phyloP scores from a whole-genome alignment of 2,329 filamentous ascomycete species.

The Leptographium radiaticola region DNA sequence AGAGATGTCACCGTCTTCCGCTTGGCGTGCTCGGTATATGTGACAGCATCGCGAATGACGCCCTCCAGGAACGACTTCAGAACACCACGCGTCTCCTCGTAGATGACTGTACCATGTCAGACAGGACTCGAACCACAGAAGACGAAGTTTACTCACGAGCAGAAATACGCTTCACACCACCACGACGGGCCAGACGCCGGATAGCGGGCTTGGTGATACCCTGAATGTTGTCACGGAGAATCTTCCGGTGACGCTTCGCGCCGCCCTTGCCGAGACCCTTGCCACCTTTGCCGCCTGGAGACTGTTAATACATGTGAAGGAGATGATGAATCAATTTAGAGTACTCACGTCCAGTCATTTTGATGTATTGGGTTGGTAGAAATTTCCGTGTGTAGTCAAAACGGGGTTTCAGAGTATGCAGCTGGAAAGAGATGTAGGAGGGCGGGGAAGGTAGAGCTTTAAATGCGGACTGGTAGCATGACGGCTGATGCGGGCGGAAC shows the following conservation, averaged over 20 bases:
- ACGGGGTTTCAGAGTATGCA: too few relatives aligned
- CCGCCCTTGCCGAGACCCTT: conserved; percentile 97
- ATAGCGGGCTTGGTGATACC: conserved; percentile 98
- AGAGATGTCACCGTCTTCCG: conserved; percentile 65
- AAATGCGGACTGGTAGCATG: conserved; percentile 11
- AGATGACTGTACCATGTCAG: conserved; percentile 45
- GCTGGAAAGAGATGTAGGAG: background rate
- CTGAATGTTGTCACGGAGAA: conserved; percentile 99
- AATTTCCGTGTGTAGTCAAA: conserved; percentile 14
- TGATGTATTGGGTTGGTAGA: conserved; percentile 42
- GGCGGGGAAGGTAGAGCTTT: conserved; percentile 6
- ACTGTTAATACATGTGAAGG: conserved; percentile 59
- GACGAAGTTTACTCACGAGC: conserved; percentile 54
- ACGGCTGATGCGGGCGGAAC: conserved; percentile 7
- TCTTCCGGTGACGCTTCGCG: conserved; percentile 98
- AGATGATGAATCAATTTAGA: conserved; percentile 25
- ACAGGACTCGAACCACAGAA: background rate
- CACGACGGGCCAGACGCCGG: conserved; percentile 92
- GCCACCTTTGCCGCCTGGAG: conserved; percentile 83
- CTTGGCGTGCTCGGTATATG: conserved; percentile 71
- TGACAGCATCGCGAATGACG: conserved; percentile 65
- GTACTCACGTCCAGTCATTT: conserved; percentile 16
- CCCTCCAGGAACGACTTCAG: conserved; percentile 68
- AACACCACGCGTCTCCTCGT: conserved; percentile 66
- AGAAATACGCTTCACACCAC: conserved; percentile 99